Conservation (phyloP, 768 basidiomycete genomes). For the Psilocybe cubensis region DNA sequence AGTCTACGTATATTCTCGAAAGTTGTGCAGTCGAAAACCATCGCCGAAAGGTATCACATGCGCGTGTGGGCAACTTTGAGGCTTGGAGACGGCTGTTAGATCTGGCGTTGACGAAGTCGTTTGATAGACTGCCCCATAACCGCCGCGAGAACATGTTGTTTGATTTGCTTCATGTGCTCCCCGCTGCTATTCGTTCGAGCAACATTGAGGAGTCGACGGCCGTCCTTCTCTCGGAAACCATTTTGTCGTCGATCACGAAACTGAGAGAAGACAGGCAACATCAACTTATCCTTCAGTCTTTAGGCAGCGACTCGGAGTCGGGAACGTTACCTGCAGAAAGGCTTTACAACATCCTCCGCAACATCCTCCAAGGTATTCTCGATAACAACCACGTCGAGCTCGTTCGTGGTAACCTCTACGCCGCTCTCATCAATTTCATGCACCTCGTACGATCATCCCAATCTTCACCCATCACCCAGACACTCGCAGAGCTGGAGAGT, state of each 20-base stretch:
- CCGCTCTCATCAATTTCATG: slow-evolving; percentile 86
- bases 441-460: slow-evolving; percentile 62
- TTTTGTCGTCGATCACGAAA: slow-evolving; percentile 84
- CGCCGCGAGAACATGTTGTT: slow-evolving; percentile 88
- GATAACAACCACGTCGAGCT: slow-evolving; percentile 81
- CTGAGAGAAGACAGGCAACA: slow-evolving; percentile 82
- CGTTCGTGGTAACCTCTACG: slow-evolving; percentile 95
- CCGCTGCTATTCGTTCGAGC: slow-evolving; percentile 64
- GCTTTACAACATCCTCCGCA: slow-evolving; percentile 72
- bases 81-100: slow-evolving; percentile 88
- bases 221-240: slow-evolving; percentile 81
- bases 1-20: slow-evolving; percentile 77
- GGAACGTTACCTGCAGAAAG: slow-evolving; percentile 82
- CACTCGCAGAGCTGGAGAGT: slow-evolving; percentile 16
- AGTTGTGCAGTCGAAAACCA: slow-evolving; percentile 90
- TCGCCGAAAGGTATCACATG: slow-evolving; percentile 76
- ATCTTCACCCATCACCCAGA: slow-evolving; percentile 18
- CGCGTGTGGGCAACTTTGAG: slow-evolving; percentile 71
- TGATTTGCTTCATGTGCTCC: slow-evolving; percentile 85
- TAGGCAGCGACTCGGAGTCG: slow-evolving; percentile 62
- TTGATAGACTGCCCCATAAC: slow-evolving; percentile 79
- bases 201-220: slow-evolving; percentile 74
- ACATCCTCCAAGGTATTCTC: slow-evolving; percentile 73
- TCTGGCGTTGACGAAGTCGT: slow-evolving; percentile 85
- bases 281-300: slow-evolving; percentile 68